Evolutionary conservation across 2,329 filamentous ascomycete genomes (phyloP).

Genomic region (Fusarium napiforme): DNA sequence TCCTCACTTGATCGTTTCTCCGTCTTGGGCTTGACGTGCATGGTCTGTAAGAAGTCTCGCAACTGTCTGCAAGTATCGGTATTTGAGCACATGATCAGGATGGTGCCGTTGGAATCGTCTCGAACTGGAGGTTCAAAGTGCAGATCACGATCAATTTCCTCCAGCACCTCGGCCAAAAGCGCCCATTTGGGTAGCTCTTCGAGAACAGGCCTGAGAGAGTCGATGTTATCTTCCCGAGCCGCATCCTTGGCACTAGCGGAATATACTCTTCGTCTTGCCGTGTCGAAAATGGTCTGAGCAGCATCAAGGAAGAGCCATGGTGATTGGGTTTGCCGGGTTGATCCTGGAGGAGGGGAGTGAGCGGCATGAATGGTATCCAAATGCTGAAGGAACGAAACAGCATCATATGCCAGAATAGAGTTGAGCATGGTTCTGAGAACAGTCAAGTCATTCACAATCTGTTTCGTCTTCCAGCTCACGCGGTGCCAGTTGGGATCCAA

Average conservation of each 20-base stretch:
- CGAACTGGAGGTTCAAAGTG: slow-evolving; percentile 82
- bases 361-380: slow-evolving; percentile 94
- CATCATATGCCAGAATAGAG: slow-evolving; percentile 84
- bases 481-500: slow-evolving; percentile 97
- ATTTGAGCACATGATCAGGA: slow-evolving; percentile 95
- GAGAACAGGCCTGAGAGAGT: slow-evolving; percentile 80
- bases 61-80: slow-evolving; percentile 87
- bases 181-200: slow-evolving; percentile 97
- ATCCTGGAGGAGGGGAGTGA: slow-evolving; percentile 87
- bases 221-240: slow-evolving; percentile 57
- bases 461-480: slow-evolving; percentile 92
- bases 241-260: slow-evolving; percentile 70
- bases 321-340: slow-evolving; percentile 87
- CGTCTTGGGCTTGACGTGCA: slow-evolving; percentile 75
- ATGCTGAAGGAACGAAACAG: slow-evolving; percentile 91
- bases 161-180: slow-evolving; percentile 86
- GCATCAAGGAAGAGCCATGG: slow-evolving; percentile 97
- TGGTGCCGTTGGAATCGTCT: slow-evolving; percentile 90
- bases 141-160: slow-evolving; percentile 91
- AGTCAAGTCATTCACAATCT: slow-evolving; percentile 90
- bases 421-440: slow-evolving; percentile 86
- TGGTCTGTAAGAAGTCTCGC: slow-evolving; percentile 89
- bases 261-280: slow-evolving; percentile 88
- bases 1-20: slow-evolving; percentile 56
- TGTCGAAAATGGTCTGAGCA: slow-evolving; percentile 92